These are phyloP conservation scores for Globisporangium lucens DNA, from an alignment of 352 stramenopile species.

Conservation along the genomic window DNA sequence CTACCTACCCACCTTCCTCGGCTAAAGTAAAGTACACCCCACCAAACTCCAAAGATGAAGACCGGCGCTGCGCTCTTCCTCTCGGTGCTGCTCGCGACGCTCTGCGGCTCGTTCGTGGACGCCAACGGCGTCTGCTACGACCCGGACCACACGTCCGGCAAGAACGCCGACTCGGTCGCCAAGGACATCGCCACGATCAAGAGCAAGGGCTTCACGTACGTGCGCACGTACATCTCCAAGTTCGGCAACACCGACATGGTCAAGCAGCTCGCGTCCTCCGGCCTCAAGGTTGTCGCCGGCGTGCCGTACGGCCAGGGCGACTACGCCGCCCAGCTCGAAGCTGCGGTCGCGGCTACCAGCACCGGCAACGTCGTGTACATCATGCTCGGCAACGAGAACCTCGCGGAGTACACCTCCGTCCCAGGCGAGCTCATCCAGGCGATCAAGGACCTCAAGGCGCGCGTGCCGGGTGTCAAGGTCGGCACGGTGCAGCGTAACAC, in stretches of 20 bases:
- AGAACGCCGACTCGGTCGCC: conserved; percentile 30
- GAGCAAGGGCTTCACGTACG: conserved; percentile 46
- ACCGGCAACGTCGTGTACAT: conserved; percentile 47
- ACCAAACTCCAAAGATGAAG: conserved; percentile 5
- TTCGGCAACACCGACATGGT: conserved; percentile 54
- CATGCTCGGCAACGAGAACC: conserved; percentile 74
- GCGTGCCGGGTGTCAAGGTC: conserved; percentile 46
- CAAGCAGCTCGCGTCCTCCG: conserved; percentile 41
- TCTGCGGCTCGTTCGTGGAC: conserved; percentile 34
- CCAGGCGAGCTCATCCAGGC: conserved; percentile 41
- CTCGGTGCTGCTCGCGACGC: conserved; percentile 20
- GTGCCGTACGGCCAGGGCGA: conserved; percentile 50
- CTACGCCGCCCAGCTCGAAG: conserved; percentile 36
- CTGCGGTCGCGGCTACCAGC: conserved; percentile 39
- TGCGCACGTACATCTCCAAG: conserved; percentile 69
- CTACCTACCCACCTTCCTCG: background rate
- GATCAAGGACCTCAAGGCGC: conserved; percentile 48
- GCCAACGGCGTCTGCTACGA: conserved; percentile 73
- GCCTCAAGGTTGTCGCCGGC: conserved; percentile 43
- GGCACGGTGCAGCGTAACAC: conserved; percentile 69
- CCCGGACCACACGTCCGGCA: conserved; percentile 45
- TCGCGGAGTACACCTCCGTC: conserved; percentile 27
- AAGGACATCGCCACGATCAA: conserved; percentile 52
- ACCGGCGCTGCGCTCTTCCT: conserved; percentile 13
- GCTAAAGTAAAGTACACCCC: background rate